These are phyloP conservation scores for Collariella sp. DNA, from an alignment of 495 filamentous ascomycete genomes.

Conservation along the genomic window DNA sequence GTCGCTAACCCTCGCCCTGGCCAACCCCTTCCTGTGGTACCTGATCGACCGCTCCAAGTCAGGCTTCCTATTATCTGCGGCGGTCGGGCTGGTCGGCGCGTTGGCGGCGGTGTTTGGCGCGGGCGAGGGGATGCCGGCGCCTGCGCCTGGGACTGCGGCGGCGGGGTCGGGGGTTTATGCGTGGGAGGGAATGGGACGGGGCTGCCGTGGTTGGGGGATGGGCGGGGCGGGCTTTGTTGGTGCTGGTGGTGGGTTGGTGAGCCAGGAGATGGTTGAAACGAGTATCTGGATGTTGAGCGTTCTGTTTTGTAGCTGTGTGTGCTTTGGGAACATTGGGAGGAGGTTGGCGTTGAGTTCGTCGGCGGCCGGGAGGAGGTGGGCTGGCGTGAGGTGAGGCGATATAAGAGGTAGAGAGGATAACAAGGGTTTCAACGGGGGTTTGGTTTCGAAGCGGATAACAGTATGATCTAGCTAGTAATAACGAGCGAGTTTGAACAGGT, in stretches of 20 bases:
- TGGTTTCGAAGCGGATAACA: too few species aligned
- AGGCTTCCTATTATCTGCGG: conserved; percentile 66
- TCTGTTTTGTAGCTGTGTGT: conserved; percentile 86
- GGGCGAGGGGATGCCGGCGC: neutral
- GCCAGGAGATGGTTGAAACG: conserved; percentile 67
- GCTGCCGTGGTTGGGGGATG: neutral
- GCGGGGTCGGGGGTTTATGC: neutral
- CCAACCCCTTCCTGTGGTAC: conserved; percentile 93
- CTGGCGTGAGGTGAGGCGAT: conserved; percentile 23
- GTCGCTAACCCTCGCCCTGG: conserved; percentile 81
- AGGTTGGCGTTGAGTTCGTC: conserved; percentile 52
- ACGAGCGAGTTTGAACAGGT: too few species aligned
- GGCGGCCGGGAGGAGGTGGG: conserved; percentile 28
- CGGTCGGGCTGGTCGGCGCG: conserved; percentile 69
- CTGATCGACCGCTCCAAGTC: conserved; percentile 82
- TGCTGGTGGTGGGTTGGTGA: conserved; percentile 37
- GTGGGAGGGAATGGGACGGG: neutral
- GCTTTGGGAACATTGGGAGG: conserved; percentile 92
- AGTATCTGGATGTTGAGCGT: conserved; percentile 86
- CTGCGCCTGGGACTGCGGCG: neutral
- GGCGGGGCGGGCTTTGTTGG: conserved; percentile 8
- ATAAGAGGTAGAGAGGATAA: neutral
- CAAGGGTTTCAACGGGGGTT: neutral
- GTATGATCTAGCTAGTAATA: too few species aligned
- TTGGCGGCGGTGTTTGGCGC: conserved; percentile 26